phyloP scores from a whole-genome alignment of 1,139 yeast genomes.

The Candida anutae region DNA sequence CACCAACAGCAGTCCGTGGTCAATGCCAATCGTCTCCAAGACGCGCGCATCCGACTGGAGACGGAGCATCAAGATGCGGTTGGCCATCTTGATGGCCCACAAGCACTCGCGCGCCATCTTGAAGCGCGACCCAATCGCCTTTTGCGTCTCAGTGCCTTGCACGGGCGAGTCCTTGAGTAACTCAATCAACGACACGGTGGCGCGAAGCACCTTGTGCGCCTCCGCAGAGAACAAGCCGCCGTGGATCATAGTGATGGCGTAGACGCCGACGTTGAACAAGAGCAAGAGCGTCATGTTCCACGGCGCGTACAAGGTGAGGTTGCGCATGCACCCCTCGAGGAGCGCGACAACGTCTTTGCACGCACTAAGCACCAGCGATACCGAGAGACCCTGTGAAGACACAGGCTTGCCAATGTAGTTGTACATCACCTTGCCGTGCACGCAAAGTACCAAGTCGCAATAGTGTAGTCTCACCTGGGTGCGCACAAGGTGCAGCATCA shows the following conservation, averaged over 20 bases:
- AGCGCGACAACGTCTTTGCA: conserved; percentile 29
- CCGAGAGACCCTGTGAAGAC: conserved; percentile 24
- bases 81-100: conserved; percentile 56
- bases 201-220: conserved; percentile 19
- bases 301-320: conserved; percentile 34
- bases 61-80: conserved; percentile 42
- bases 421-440: conserved; percentile 31
- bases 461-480: conserved; percentile 35
- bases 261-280: conserved; percentile 41
- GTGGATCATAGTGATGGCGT: conserved; percentile 38
- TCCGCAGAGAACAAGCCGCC: conserved; percentile 26
- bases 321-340: conserved; percentile 25
- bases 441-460: conserved; percentile 29
- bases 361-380: conserved; percentile 28
- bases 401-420: conserved; percentile 27
- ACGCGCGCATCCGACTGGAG: conserved; percentile 33
- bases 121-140: conserved; percentile 33
- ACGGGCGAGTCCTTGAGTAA: conserved; percentile 25
- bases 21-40: conserved; percentile 39
- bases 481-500: conserved; percentile 13
- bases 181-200: conserved; percentile 20
- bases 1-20: conserved; percentile 50
- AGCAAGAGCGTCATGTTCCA: conserved; percentile 48
- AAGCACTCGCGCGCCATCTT: conserved; percentile 57
- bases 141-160: conserved; percentile 12